Evolutionary conservation across 2,329 filamentous ascomycete genomes (phyloP).

Genomic region (Sporothrix sp.): DNA sequence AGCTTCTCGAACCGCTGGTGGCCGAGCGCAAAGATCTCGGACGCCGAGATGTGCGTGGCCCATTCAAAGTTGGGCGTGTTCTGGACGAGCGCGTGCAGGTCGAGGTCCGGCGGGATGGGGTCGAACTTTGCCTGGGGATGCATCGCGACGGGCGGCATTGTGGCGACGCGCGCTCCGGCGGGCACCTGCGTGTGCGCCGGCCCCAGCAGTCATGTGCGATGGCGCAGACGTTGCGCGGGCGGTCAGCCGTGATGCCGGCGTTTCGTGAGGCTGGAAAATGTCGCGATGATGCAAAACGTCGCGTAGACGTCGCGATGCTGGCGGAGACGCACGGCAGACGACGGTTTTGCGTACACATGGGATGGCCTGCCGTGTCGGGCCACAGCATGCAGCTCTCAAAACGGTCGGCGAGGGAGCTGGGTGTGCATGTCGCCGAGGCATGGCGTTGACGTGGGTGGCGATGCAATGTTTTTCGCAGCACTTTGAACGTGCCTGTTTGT

Average conservation of each 20-base stretch:
- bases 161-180: conserved; percentile 19
- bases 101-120: conserved; percentile 76
- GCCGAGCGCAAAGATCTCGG: conserved; percentile 68
- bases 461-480: not conserved
- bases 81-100: conserved; percentile 67
- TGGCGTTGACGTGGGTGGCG: not conserved
- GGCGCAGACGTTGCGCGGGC: too few species aligned
- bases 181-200: not conserved
- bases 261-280: too few species aligned
- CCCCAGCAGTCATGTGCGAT: not conserved
- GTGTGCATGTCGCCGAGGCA: not conserved
- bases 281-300: too few species aligned
- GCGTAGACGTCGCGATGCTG: too few species aligned
- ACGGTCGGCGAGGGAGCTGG: not conserved
- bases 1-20: conserved; percentile 77
- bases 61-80: conserved; percentile 76
- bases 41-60: conserved; percentile 68
- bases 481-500: too few species aligned
- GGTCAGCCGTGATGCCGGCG: not conserved
- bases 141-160: conserved; percentile 58
- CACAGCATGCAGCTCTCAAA: not conserved
- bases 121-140: conserved; percentile 85
- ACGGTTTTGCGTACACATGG: too few species aligned
- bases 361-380: not conserved
- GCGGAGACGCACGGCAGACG: too few species aligned